These are phyloP conservation scores for Populus hybrid DNA, from an alignment of 441 rosid species.

Conservation along the genomic window DNA sequence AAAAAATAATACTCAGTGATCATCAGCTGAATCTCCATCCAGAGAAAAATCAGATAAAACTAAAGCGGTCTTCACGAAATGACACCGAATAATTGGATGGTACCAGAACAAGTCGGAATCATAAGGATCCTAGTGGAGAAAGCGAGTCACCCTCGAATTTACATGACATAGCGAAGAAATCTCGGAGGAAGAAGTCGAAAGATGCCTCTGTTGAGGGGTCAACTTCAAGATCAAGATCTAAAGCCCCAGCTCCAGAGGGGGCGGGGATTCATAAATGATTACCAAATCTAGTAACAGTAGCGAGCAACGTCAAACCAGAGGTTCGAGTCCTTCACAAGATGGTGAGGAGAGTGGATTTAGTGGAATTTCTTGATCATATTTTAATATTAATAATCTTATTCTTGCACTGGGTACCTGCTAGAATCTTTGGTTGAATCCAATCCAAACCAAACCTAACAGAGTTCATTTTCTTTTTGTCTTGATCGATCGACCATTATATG, in stretches of 20 bases:
- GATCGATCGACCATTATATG: background rate
- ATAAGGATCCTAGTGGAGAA: constrained; percentile 22
- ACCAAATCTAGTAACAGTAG: background rate
- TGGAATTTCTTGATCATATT: constrained; percentile 21
- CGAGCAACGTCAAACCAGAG: constrained; percentile 13
- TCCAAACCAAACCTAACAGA: background rate
- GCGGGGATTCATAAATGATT: too few species aligned
- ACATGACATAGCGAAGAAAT: constrained; percentile 42
- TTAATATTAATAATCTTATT: background rate
- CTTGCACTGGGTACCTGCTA: constrained; percentile 30
- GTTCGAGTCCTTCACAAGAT: constrained; percentile 20
- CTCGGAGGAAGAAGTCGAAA: constrained; percentile 54
- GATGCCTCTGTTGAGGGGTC: constrained; percentile 28
- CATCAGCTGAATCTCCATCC: constrained; percentile 27
- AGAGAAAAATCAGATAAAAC: constrained; percentile 42
- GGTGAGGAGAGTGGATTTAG: constrained; percentile 16
- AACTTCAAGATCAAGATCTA: constrained; percentile 28
- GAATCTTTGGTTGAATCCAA: constrained; percentile 25
- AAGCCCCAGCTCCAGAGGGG: constrained; percentile 9
- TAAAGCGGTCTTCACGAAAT: constrained; percentile 37
- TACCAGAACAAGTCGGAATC: constrained; percentile 7
- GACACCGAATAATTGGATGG: constrained; percentile 32
- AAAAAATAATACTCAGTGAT: too few species aligned
- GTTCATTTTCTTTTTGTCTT: background rate
- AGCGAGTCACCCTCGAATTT: constrained; percentile 25